A percentile compares a stretch with the other conserved stretches of the same genome.
Evolutionary conservation across 352 stramenopile genomes (phyloP).

Genomic region (Globisporangium carolinianum): DNA sequence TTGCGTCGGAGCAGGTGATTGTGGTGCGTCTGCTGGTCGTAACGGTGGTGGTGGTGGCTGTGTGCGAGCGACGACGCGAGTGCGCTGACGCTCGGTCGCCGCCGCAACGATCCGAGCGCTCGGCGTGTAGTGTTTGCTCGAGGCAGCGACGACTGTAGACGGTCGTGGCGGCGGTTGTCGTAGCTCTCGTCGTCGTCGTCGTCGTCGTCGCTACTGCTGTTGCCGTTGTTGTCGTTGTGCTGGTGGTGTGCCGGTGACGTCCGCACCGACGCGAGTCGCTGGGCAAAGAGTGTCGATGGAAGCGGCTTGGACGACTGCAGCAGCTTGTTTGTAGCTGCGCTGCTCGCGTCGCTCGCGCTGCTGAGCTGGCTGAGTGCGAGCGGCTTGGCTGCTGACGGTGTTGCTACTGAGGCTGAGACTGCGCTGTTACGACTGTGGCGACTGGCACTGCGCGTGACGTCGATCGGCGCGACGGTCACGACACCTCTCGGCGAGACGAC

Average conservation of each 20-base stretch:
- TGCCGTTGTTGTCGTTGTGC: neutral
- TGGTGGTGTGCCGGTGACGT: neutral
- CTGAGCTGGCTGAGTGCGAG: slow-evolving; percentile 3
- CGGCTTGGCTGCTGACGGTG: neutral
- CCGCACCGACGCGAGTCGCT: slow-evolving; percentile 12
- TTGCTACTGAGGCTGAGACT: no score
- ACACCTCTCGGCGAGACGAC: slow-evolving; percentile 4
- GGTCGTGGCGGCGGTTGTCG: slow-evolving; percentile 4
- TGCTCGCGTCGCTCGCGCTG: slow-evolving; percentile 3
- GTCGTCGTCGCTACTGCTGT: slow-evolving; percentile 3
- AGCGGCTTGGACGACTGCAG: slow-evolving; percentile 11
- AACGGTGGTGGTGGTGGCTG: neutral
- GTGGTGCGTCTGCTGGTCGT: neutral
- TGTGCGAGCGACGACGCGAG: neutral
- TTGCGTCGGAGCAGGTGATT: neutral
- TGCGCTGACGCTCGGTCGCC: slow-evolving; percentile 1
- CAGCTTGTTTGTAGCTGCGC: slow-evolving; percentile 2
- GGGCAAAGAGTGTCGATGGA: slow-evolving; percentile 9
- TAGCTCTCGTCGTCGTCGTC: slow-evolving; percentile 10
- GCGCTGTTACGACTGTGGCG: neutral
- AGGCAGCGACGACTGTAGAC: slow-evolving; percentile 3
- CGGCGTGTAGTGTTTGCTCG: neutral
- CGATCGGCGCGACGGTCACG: neutral
- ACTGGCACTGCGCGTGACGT: neutral
- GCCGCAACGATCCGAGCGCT: neutral